These are phyloP conservation scores for Didymella arachidicola DNA, from an alignment of 2,329 filamentous ascomycete species.

Conservation along the genomic window DNA sequence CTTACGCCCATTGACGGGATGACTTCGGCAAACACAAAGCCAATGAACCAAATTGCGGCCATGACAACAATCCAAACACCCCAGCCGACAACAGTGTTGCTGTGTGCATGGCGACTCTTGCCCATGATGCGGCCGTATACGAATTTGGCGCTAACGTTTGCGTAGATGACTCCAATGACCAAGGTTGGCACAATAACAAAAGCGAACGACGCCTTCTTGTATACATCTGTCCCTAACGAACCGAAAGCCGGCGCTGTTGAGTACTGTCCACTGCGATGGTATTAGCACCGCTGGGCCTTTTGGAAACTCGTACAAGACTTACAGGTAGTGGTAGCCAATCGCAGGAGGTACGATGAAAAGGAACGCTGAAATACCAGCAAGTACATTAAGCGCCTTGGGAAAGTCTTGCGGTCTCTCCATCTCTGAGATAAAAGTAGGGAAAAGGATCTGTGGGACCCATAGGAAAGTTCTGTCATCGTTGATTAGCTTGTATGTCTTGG, in stretches of 20 bases:
- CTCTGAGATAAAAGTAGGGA: slow-evolving; percentile 93
- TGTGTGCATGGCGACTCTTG: slow-evolving; percentile 77
- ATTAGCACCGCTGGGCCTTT: no score
- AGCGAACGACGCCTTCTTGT: slow-evolving; percentile 86
- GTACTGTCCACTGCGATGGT: slow-evolving; percentile 70
- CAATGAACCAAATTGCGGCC: slow-evolving; percentile 75
- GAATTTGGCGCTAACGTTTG: slow-evolving; percentile 86
- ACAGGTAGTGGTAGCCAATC: slow-evolving; percentile 81
- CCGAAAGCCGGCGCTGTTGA: slow-evolving; percentile 87
- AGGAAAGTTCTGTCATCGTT: slow-evolving; percentile 83
- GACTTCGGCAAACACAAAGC: slow-evolving; percentile 88
- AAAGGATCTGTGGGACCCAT: slow-evolving; percentile 91
- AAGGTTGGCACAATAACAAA: slow-evolving; percentile 96
- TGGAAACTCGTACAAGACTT: no score
- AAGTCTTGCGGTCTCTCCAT: slow-evolving; percentile 85
- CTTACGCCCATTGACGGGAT: slow-evolving; percentile 81
- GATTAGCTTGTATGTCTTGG: no score
- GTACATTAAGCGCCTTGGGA: slow-evolving; percentile 88
- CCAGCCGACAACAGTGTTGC: slow-evolving; percentile 85
- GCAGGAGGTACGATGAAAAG: slow-evolving; percentile 84
- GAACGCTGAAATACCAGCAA: slow-evolving; percentile 85
- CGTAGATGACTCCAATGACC: slow-evolving; percentile 88
- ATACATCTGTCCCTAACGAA: slow-evolving; percentile 73
- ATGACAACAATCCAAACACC: slow-evolving; percentile 77
- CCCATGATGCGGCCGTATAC: slow-evolving; percentile 88